These are phyloP conservation scores for Ceratocystis smalleyi DNA, from an alignment of 2,329 filamentous ascomycete species.

Conservation along the genomic window DNA sequence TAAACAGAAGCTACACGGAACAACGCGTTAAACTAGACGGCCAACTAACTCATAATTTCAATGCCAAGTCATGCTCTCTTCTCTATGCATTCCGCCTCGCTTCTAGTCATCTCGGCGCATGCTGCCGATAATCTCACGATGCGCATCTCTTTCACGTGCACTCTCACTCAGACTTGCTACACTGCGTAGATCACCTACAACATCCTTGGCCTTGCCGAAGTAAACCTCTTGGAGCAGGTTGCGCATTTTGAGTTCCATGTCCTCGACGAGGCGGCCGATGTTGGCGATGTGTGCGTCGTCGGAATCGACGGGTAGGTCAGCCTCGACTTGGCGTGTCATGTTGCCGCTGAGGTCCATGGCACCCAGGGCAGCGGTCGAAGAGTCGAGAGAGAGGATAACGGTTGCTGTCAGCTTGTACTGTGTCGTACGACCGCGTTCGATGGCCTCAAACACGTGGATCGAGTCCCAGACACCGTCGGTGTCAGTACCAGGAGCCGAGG, in stretches of 20 bases:
- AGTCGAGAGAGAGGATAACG: conserved; percentile 78
- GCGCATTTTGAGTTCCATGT: conserved; percentile 99
- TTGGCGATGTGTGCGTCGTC: conserved; percentile 93
- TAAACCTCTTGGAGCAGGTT: conserved; percentile 97
- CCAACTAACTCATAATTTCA: background rate
- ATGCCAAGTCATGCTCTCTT: background rate
- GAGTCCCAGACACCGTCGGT: conserved; percentile 86
- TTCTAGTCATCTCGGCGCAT: conserved; percentile 25
- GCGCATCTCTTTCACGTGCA: conserved; percentile 67
- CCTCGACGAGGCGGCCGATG: conserved; percentile 84
- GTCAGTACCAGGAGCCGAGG: conserved; percentile 47
- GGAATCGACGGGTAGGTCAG: conserved; percentile 74
- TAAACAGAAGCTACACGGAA: background rate
- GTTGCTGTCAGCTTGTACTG: conserved; percentile 98
- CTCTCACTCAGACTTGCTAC: conserved; percentile 70
- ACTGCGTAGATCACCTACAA: conserved; percentile 87
- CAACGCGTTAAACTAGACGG: background rate
- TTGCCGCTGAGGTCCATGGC: conserved; percentile 89
- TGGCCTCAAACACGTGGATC: conserved; percentile 95
- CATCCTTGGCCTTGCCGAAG: conserved; percentile 98
- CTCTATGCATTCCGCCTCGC: background rate
- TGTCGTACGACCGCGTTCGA: conserved; percentile 75
- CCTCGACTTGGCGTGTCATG: conserved; percentile 93
- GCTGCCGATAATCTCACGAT: conserved; percentile 70
- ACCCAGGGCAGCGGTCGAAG: conserved; percentile 43